Base-by-base conservation (phyloP, 176 grass and related monocot genomes). In the Aegilops bicornis region DNA sequence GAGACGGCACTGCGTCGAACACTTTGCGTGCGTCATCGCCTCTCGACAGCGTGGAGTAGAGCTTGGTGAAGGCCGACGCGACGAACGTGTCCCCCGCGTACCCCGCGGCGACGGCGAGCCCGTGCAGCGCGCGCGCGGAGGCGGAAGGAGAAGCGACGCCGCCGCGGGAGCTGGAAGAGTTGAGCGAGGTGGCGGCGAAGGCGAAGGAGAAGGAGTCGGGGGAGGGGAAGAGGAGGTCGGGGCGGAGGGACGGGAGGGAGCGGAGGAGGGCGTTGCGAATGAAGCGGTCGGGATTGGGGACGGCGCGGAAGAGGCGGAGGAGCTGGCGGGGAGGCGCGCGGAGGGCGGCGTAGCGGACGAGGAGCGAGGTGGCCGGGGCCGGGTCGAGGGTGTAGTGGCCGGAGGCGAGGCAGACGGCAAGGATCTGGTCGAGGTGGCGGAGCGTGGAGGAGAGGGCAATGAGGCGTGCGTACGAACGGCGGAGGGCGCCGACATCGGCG, bases 261-360 rank as follows among this genome's bases (percentile, higher is more conserved):
- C 93, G 85, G 20, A 98, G 91, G 2, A 98, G 87, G 22, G 81
- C 87, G 82, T 98, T 98, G 83, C 95, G 88, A 48, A 93, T 67
- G 80, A 84, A 86, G 19, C 89, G 35, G 54, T 88, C 78, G n/a
- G 93, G 89, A 32, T 10, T 7, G 10, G 85, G 89, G 68, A 88
- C 85, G 30, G 89, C 69, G 77, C 83, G 69, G 91, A 98, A 93
- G 47, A 98, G 77, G 78, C 81, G 60, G 86, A 95, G 89, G 32
- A 89, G 83, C 52, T 87, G 89, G 61, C 70, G 48, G 20, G 63
- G 77, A 14, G 50, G 88, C 12, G 42, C 40, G 86, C 91, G 80
- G 82, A 94, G 87, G 16, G 91, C 83, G 56, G 94, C 89, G 91
- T 79, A 90, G 85, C 86, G 90, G 65, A 93, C 73, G 16, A 98